A percentile compares a stretch with the other conserved stretches of the same genome.
These are phyloP conservation scores for Pulveroboletus sp. DNA, from an alignment of 768 basidiomycete species.

Conservation along the genomic window DNA sequence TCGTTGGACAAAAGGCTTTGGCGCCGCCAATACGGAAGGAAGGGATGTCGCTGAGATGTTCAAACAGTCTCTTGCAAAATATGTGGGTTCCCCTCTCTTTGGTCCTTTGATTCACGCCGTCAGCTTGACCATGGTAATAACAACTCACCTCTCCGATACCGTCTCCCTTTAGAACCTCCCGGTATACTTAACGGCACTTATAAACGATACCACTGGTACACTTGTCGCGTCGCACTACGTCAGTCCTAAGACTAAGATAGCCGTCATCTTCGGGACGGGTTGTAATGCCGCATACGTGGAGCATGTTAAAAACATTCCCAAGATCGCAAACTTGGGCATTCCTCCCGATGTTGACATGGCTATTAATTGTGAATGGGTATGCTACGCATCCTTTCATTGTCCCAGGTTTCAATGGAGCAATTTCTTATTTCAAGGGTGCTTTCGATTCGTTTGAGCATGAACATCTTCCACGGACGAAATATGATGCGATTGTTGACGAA, in stretches of 20 bases:
- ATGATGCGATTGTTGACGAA: conserved; percentile 89
- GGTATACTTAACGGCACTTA: conserved; percentile 77
- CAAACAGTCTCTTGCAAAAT: conserved; percentile 69
- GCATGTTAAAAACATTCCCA: conserved; percentile 75
- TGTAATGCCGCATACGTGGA: conserved; percentile 99
- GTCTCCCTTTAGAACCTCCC: conserved; percentile 61
- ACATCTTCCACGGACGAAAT: conserved; percentile 92
- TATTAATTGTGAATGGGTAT: conserved; percentile 97
- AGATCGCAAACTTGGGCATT: conserved; percentile 73
- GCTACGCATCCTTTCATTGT: conserved; percentile 12
- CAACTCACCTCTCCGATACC: neutral
- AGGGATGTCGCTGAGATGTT: conserved; percentile 94
- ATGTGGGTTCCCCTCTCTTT: conserved; percentile 42
- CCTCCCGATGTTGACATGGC: conserved; percentile 70
- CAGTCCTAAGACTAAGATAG: conserved; percentile 85
- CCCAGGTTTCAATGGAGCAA: neutral
- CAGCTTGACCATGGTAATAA: neutral
- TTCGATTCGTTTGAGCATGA: conserved; percentile 96
- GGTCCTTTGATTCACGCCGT: neutral
- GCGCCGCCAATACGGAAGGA: conserved; percentile 86
- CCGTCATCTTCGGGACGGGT: conserved; percentile 95
- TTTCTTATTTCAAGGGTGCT: conserved; percentile 58
- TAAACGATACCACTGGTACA: conserved; percentile 98
- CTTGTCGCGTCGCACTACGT: conserved; percentile 97
- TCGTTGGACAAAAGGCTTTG: conserved; percentile 99